phyloP scores from a whole-genome alignment of 495 filamentous ascomycete genomes.

The Trichoderma orchidacearum region DNA sequence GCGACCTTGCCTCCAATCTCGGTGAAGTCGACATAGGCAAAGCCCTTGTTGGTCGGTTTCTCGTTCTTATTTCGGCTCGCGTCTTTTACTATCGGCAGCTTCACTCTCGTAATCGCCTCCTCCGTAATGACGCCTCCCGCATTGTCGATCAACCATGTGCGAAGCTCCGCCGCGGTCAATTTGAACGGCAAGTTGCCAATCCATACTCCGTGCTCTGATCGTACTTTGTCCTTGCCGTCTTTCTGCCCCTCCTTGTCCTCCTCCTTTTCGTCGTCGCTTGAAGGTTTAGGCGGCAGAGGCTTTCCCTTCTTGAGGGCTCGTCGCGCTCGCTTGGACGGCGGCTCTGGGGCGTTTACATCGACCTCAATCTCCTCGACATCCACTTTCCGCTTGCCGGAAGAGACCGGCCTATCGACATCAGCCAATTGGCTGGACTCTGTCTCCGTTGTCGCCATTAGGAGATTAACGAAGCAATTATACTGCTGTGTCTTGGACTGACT shows the following conservation, averaged over 20 bases:
- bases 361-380: slow-evolving; percentile 68
- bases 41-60: slow-evolving; percentile 56
- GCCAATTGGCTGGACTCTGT: slow-evolving; percentile 3
- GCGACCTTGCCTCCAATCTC: slow-evolving; percentile 49
- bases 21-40: slow-evolving; percentile 89
- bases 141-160: slow-evolving; percentile 60
- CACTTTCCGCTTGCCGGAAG: slow-evolving; percentile 59
- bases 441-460: neutral
- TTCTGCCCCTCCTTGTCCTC: slow-evolving; percentile 16
- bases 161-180: slow-evolving; percentile 56
- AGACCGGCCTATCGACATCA: slow-evolving; percentile 8
- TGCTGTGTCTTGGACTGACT: neutral
- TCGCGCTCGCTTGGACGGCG: slow-evolving; percentile 81
- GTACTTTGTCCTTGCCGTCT: slow-evolving; percentile 29
- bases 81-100: slow-evolving; percentile 49
- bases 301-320: slow-evolving; percentile 71
- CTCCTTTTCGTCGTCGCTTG: slow-evolving; percentile 21
- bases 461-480: neutral
- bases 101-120: slow-evolving; percentile 63
- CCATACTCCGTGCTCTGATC: slow-evolving; percentile 79
- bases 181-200: slow-evolving; percentile 86
- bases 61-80: slow-evolving; percentile 28
- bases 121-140: slow-evolving; percentile 48
- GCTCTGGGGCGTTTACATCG: slow-evolving; percentile 74
- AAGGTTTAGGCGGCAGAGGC: slow-evolving; percentile 25